A percentile compares a stretch with the other conserved stretches of the same genome.
Conservation (phyloP, 2,329 filamentous ascomycete genomes). For the Cryoendolithus antarcticus region DNA sequence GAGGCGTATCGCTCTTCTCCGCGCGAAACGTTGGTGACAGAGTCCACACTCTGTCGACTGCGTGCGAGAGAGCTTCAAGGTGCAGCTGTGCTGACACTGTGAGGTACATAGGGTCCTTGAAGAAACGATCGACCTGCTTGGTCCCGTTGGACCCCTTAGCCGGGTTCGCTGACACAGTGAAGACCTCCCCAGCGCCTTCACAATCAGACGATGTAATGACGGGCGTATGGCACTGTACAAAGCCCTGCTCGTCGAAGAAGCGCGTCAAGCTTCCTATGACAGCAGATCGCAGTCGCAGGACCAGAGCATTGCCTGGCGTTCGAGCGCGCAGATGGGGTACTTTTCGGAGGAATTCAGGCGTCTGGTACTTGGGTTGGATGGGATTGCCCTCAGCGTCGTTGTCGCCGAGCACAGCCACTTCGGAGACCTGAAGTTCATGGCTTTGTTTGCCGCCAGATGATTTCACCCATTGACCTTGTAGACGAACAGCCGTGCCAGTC, state of each 20-base stretch:
- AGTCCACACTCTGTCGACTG: slow-evolving; percentile 84
- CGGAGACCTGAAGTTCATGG: slow-evolving; percentile 66
- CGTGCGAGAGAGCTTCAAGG: slow-evolving; percentile 79
- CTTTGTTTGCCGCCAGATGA: slow-evolving; percentile 56
- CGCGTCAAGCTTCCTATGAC: slow-evolving; percentile 58
- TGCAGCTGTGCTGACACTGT: slow-evolving; percentile 94
- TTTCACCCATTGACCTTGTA: slow-evolving; percentile 65
- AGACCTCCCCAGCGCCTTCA: slow-evolving; percentile 91
- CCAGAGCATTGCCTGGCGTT: slow-evolving; percentile 64
- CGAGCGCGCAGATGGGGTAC: slow-evolving; percentile 78
- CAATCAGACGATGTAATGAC: slow-evolving; percentile 95
- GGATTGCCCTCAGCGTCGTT: slow-evolving; percentile 84
- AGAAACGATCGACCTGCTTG: slow-evolving; percentile 48
- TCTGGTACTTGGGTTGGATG: slow-evolving; percentile 93
- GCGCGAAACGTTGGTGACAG: slow-evolving; percentile 88
- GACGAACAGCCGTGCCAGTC: slow-evolving; percentile 65
- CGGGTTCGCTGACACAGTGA: slow-evolving; percentile 44
- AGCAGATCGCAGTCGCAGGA: slow-evolving; percentile 74
- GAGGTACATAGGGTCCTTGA: slow-evolving; percentile 78
- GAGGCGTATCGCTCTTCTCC: slow-evolving; percentile 81
- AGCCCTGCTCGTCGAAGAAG: slow-evolving; percentile 61
- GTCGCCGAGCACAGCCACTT: slow-evolving; percentile 58
- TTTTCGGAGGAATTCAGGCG: slow-evolving; percentile 73
- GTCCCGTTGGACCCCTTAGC: slow-evolving; percentile 17
- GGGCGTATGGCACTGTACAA: slow-evolving; percentile 78